Evolutionary conservation across 1,284 basidiomycete species (phyloP).

Genomic region (Coriolopsis trogii): DNA sequence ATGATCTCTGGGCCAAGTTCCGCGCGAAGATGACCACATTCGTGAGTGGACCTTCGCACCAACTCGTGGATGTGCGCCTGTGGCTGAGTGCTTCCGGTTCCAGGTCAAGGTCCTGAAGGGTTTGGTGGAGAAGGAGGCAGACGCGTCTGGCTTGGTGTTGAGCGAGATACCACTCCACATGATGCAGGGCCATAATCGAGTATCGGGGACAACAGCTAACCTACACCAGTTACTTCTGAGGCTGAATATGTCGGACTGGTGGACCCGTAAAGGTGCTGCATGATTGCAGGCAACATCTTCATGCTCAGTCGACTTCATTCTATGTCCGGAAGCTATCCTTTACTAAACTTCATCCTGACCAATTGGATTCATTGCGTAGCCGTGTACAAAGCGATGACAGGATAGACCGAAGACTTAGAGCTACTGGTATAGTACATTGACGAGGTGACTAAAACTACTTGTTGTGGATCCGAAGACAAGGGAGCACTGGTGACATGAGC

Average conservation of each 20-base stretch:
- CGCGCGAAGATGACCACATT: slow-evolving; percentile 42
- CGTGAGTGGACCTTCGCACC: slow-evolving; percentile 19
- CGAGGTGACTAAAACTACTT: slow-evolving; percentile 19
- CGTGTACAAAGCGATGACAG: slow-evolving; percentile 19
- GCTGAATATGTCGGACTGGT: slow-evolving; percentile 32
- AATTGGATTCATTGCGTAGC: slow-evolving; percentile 12
- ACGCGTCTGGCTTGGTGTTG: slow-evolving; percentile 28
- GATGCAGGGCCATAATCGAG: slow-evolving; percentile 20
- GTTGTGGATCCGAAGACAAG: slow-evolving; percentile 6
- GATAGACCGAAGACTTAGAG: slow-evolving; percentile 22
- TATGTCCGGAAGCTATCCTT: too few species aligned
- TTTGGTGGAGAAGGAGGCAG: slow-evolving; percentile 35
- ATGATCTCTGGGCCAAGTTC: slow-evolving; percentile 59
- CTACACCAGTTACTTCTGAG: slow-evolving; percentile 32
- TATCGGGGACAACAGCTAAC: slow-evolving; percentile 34
- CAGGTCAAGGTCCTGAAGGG: slow-evolving; percentile 38
- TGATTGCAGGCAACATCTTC: neutral
- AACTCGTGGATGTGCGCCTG: neutral
- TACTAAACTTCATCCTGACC: too few species aligned
- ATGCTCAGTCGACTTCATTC: neutral
- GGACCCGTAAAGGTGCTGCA: slow-evolving; percentile 15
- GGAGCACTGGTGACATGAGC: slow-evolving; percentile 14
- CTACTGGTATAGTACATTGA: slow-evolving; percentile 24
- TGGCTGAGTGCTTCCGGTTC: neutral
- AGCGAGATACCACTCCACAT: slow-evolving; percentile 31